A percentile compares a stretch with the other conserved stretches of the same genome.
Evolutionary conservation across 345 rosid species (phyloP).

Genomic region (Dipteronia sinensis): DNA sequence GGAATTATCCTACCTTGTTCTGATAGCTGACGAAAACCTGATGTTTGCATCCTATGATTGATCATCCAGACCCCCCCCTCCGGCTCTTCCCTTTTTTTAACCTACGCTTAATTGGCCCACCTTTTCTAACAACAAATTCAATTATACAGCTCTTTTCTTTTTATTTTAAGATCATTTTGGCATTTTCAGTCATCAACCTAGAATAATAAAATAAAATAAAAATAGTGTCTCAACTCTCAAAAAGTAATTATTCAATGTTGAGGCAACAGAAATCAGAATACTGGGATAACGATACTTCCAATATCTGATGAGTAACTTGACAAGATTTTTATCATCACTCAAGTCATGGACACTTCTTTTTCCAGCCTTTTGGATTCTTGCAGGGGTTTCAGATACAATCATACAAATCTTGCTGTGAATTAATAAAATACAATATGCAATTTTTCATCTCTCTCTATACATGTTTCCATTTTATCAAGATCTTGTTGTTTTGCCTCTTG

Average conservation of each 20-base stretch:
- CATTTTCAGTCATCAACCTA: constrained; percentile 4
- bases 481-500: too few species aligned
- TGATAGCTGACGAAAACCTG: constrained; percentile 33
- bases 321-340: neutral
- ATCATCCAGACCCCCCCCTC: neutral
- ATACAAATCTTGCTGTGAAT: neutral
- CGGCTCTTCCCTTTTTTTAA: too few species aligned
- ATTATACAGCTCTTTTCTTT: too few species aligned
- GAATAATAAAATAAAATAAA: neutral
- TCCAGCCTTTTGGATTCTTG: neutral
- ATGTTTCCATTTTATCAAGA: too few species aligned
- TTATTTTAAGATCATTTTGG: neutral
- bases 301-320: neutral
- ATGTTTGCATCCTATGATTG: constrained; percentile 36
- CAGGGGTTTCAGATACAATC: neutral
- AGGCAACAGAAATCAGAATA: neutral
- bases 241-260: neutral
- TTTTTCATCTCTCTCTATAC: neutral
- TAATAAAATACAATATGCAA: neutral
- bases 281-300: neutral
- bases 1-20: constrained; percentile 18
- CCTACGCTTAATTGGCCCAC: constrained; percentile 12
- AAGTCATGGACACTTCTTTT: neutral
- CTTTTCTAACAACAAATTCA: neutral
- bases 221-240: neutral